Conservation (phyloP, 139 green algal species). For the Mychonastes homosphaera region DNA sequence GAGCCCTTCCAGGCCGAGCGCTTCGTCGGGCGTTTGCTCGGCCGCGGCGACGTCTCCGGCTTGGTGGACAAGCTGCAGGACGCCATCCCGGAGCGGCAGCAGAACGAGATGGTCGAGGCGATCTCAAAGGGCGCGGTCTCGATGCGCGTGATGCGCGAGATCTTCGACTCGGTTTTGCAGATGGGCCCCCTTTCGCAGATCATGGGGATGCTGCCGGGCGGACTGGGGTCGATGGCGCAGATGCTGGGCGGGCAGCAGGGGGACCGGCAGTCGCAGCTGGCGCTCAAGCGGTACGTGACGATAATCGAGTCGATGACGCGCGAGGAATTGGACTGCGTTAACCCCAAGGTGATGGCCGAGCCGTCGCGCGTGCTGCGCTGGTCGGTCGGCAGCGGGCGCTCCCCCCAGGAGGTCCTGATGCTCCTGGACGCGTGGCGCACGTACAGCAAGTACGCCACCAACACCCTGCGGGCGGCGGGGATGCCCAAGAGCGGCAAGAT, state of each 20-base stretch:
- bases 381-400: slow-evolving; percentile 35
- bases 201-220: background rate
- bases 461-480: slow-evolving; percentile 84
- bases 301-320: slow-evolving; percentile 98
- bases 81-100: slow-evolving; percentile 71
- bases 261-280: slow-evolving; percentile 17
- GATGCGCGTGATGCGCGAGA: slow-evolving; percentile 92
- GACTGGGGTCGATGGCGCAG: background rate
- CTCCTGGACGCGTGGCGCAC: slow-evolving; percentile 89
- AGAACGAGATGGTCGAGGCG: slow-evolving; percentile 85
- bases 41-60: slow-evolving; percentile 76
- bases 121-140: slow-evolving; percentile 85
- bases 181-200: slow-evolving; percentile 86
- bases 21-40: slow-evolving; percentile 91
- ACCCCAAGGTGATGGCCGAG: slow-evolving; percentile 52
- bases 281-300: slow-evolving; percentile 86
- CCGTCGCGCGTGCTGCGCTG: slow-evolving; percentile 40
- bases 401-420: slow-evolving; percentile 19
- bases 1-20: slow-evolving; percentile 90
- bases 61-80: slow-evolving; percentile 94
- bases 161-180: slow-evolving; percentile 91
- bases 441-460: slow-evolving; percentile 70
- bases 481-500: slow-evolving; percentile 53
- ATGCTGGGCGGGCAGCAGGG: background rate
- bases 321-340: slow-evolving; percentile 45